These are phyloP conservation scores for Multifurca ochricompacta DNA, from an alignment of 768 basidiomycete species.

Conservation along the genomic window DNA sequence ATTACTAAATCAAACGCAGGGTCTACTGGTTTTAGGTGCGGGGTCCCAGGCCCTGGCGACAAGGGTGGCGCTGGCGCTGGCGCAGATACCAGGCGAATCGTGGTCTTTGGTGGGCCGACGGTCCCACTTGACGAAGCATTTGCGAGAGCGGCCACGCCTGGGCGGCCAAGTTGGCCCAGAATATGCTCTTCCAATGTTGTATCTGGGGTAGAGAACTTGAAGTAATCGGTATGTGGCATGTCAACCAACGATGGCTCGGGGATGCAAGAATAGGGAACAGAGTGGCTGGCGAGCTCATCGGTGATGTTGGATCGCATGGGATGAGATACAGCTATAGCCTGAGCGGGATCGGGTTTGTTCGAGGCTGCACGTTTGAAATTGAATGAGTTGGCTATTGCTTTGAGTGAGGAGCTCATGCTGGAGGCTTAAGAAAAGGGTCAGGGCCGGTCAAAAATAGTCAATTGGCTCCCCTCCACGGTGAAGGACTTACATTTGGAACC, in stretches of 20 bases:
- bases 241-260: conserved; percentile 13
- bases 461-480: neutral
- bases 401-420: conserved; percentile 66
- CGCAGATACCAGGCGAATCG: conserved; percentile 39
- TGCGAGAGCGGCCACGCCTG: conserved; percentile 52
- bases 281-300: conserved; percentile 15
- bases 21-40: conserved; percentile 55
- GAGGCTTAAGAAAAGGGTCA: conserved; percentile 33
- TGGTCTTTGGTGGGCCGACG: conserved; percentile 28
- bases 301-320: conserved; percentile 28
- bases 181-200: conserved; percentile 36
- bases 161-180: conserved; percentile 50
- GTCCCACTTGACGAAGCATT: conserved; percentile 58
- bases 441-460: neutral
- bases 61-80: conserved; percentile 3
- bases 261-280: conserved; percentile 19
- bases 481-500: conserved; percentile 46
- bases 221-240: conserved; percentile 42
- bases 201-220: conserved; percentile 37
- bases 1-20: conserved; percentile 63
- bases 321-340: conserved; percentile 24
- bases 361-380: conserved; percentile 53
- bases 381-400: conserved; percentile 66
- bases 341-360: conserved; percentile 24
- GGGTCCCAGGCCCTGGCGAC: conserved; percentile 36